Conservation (phyloP, 1,284 basidiomycete species). For the Naganishia sp. region DNA sequence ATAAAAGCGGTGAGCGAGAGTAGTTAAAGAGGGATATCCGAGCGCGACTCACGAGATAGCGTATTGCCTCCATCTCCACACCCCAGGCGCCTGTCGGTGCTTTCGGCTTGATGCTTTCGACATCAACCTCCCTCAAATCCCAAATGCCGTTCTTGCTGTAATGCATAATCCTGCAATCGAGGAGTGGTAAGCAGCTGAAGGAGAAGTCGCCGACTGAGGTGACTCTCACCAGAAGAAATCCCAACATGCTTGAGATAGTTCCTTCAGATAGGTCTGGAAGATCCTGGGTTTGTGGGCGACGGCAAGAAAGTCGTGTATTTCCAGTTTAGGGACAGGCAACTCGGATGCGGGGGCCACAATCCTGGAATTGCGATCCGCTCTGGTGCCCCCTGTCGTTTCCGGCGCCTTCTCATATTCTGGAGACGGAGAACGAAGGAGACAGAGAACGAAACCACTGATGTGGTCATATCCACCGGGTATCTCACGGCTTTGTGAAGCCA, state of each 20-base stretch:
- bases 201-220: neutral
- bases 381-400: neutral
- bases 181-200: neutral
- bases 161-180: slow-evolving; percentile 74
- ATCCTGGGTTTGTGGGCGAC: slow-evolving; percentile 76
- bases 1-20: neutral
- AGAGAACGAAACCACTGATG: slow-evolving; percentile 19
- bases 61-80: slow-evolving; percentile 96
- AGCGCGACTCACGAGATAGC: slow-evolving; percentile 73
- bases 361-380: slow-evolving; percentile 3
- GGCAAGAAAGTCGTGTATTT: slow-evolving; percentile 79
- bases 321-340: slow-evolving; percentile 41
- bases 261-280: slow-evolving; percentile 87
- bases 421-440: slow-evolving; percentile 9
- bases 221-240: slow-evolving; percentile 81
- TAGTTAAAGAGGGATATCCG: neutral
- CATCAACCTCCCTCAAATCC: slow-evolving; percentile 77
- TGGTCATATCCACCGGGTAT: slow-evolving; percentile 3
- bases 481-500: neutral
- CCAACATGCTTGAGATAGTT: slow-evolving; percentile 82
- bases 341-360: slow-evolving; percentile 33
- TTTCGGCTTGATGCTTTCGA: slow-evolving; percentile 78
- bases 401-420: neutral
- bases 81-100: slow-evolving; percentile 98
- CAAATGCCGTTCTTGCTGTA: slow-evolving; percentile 91